Base-by-base conservation (phyloP, 2,329 filamentous ascomycete species). In the Apiospora koreana region DNA sequence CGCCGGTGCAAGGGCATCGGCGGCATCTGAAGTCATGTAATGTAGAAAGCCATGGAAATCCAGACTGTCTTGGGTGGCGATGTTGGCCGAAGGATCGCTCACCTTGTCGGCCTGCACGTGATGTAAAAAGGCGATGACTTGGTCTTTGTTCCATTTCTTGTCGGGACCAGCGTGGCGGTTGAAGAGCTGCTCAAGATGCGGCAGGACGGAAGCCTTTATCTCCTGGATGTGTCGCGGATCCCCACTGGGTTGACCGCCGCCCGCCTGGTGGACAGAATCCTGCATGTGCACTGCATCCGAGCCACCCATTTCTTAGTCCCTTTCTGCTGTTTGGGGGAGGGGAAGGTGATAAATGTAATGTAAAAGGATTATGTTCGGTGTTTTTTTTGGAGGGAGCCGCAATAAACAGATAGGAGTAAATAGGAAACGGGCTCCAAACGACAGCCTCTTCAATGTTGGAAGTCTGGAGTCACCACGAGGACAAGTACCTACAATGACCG, bases 1-100 rank as follows among this genome's bases (percentile, higher is more conserved):
- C 25, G 80, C 79, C 1, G 85, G 84, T 1, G 80, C 81, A 23
- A 83, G 80, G 45, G 82, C 80, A 54, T 84, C 81, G 69, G 83
- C 81, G 16, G 83, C 81, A 3, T 83, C 72, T 35, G 87, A 89
- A 3, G 83, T 84, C 85, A 90, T 89, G 80, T 88, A 89, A n/a
- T 76, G 75, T 38, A 89, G 75, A 74, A 90, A 90, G 69, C 77
- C 81, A 62, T 79, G 76, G 62, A 88, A 81, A 71, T 86, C 85
- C 73, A 88, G 78, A 31, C 77, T 76, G 18, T 81, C 80, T 18
- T 72, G 73, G 42, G 75, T 69, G 5, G 80, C 78, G 48, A 78
- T 79, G 25, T 82, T 72, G 43, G 73, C 78, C 3, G 75, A 75
- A 35, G 74, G 67, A 18, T 77, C 76, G 14, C 75, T 76, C 25